Conservation (phyloP, 345 rosid species). For the Rubroshorea leprosula region DNA sequence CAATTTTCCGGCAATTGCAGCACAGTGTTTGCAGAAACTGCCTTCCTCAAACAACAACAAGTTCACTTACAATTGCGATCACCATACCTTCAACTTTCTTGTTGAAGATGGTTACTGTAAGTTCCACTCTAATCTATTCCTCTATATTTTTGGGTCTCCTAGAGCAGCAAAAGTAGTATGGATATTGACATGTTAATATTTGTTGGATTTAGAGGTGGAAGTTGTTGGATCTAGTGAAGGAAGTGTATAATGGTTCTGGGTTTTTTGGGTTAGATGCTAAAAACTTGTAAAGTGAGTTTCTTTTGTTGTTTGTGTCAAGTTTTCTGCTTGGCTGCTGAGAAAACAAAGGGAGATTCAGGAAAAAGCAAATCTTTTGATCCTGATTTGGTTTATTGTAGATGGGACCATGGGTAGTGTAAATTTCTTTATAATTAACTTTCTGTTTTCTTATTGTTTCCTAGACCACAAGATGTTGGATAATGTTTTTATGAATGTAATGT, state of each 20-base stretch:
- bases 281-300: background rate
- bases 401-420: too few relatives aligned
- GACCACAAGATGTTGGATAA: constrained; percentile 5
- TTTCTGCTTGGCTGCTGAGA: constrained; percentile 11
- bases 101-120: constrained; percentile 89
- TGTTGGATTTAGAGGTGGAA: constrained; percentile 1
- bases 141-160: constrained; percentile 6
- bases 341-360: constrained; percentile 4
- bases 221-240: constrained; percentile 25
- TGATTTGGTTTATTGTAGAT: background rate
- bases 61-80: constrained; percentile 97
- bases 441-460: background rate
- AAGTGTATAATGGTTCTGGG: constrained; percentile 7
- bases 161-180: background rate
- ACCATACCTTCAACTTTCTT: constrained; percentile 94
- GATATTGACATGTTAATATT: background rate
- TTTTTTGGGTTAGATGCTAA: constrained; percentile 2
- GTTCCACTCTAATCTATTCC: constrained; percentile 3
- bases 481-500: background rate
- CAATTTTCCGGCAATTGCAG: constrained; percentile 92
- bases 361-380: background rate
- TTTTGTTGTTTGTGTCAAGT: background rate
- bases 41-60: constrained; percentile 90
- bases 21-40: constrained; percentile 85
- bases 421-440: background rate